Evolutionary conservation across 257 asterid genomes (phyloP), one percentile per base, ranked within the genome.

Genomic region (Linaria vulgaris): DNA sequence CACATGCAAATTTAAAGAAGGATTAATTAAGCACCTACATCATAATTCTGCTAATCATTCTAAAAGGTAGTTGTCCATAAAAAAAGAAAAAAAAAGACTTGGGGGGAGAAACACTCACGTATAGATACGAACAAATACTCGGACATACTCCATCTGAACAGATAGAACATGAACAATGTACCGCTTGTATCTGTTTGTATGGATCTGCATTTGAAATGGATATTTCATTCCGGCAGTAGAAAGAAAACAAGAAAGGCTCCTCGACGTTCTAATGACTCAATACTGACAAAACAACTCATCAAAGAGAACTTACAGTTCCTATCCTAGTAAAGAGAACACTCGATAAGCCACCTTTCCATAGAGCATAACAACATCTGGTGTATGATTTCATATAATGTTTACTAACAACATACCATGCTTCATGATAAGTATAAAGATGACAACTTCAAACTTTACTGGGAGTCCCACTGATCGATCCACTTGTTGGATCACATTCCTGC

Each of bases 181-280:
- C 61, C 99, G 75, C 81, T 87, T 92, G 78, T 92, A 88, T 31
- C 97, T 88, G 83, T 92, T 92, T 59, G 99, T 97, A 79, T 92
- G 99, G 83, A 94, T 82, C 99, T 92, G 94, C 82, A 80, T 63
- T 49, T 12, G 54, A 55, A 41, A 12, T 30, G 62, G 39, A 27
- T 19, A 63, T 24, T 37, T 66, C 56, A 63, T 58, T 20, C 19
- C 15, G 63, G 66, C 38, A 27, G 41, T 3, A 41, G 16, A 12
- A 61, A 0, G 34, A 37, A 34, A 34, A 34, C 41, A 34, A 7
- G 9, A 34, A 34, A 4, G 10, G 10, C 41, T 3, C 10, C 9
- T 34, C 9, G 41, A 30, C 10, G 9, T 34, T 34, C 41, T 3
- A 11, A 34, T 34, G 41, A 1, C 5, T 7, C 41, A 7, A 11